phyloP scores from a whole-genome alignment of 129 eudicot genomes.

The Lonicera japonica region DNA sequence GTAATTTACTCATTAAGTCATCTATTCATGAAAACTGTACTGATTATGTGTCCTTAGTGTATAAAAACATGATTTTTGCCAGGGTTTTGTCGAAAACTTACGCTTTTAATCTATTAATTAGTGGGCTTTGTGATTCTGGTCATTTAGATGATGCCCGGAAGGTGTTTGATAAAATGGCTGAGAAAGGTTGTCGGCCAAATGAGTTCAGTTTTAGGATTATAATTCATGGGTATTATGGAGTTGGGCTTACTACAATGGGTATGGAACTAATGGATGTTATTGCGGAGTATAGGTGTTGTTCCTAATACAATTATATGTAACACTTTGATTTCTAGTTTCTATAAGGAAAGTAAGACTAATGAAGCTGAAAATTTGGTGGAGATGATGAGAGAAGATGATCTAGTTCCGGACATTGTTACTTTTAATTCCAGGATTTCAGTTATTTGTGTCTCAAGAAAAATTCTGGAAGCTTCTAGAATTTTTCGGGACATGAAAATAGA shows the following conservation, averaged over 20 bases:
- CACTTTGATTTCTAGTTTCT: constrained; percentile 61
- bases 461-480: constrained; percentile 75
- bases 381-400: constrained; percentile 66
- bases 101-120: constrained; percentile 69
- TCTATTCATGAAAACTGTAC: constrained; percentile 24
- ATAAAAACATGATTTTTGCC: constrained; percentile 57
- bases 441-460: constrained; percentile 62
- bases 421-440: constrained; percentile 83
- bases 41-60: constrained; percentile 40
- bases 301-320: constrained; percentile 64
- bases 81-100: constrained; percentile 55
- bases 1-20: constrained; percentile 49
- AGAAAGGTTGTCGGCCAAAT: constrained; percentile 80
- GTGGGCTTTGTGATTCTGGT: constrained; percentile 65
- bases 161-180: constrained; percentile 81
- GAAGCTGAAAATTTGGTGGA: constrained; percentile 85
- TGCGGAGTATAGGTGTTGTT: constrained; percentile 43
- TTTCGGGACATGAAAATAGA: constrained; percentile 88
- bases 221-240: constrained; percentile 68
- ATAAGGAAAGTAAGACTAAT: constrained; percentile 60
- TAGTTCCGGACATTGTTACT: constrained; percentile 64
- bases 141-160: constrained; percentile 67
- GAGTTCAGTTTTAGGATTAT: constrained; percentile 75
- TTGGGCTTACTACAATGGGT: constrained; percentile 36
- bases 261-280: constrained; percentile 57